These are phyloP conservation scores for Galeopsis tetrahit DNA, from an alignment of 257 asterid species.

Conservation along the genomic window DNA sequence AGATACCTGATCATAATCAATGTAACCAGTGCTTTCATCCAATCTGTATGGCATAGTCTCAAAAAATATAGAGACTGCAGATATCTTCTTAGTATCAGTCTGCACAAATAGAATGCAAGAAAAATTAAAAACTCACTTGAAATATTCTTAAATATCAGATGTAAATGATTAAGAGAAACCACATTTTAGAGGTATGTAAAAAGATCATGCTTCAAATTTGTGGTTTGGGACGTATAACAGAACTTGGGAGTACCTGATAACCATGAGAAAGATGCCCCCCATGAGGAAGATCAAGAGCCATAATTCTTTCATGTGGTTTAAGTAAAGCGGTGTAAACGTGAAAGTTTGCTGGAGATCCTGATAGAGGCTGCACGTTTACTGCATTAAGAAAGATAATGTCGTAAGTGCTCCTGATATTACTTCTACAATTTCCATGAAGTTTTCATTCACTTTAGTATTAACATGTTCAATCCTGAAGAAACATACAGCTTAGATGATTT, in stretches of 20 bases:
- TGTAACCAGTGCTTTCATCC: conserved; percentile 90
- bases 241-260: conserved; percentile 63
- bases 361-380: conserved; percentile 90
- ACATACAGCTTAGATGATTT: too few species aligned
- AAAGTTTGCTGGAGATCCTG: conserved; percentile 87
- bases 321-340: conserved; percentile 88
- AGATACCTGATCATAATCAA: conserved; percentile 89
- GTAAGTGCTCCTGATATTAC: conserved; percentile 21
- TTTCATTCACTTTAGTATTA: neutral
- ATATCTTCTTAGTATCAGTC: conserved; percentile 99
- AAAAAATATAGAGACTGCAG: conserved; percentile 95
- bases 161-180: conserved; percentile 7
- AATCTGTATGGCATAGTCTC: conserved; percentile 99
- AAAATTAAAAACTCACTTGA: conserved; percentile 12
- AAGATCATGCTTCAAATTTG: neutral
- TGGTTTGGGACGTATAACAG: conserved; percentile 3
- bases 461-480: neutral
- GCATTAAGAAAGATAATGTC: conserved; percentile 33
- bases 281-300: conserved; percentile 98
- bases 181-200: neutral
- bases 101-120: conserved; percentile 37
- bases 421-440: neutral
- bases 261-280: conserved; percentile 98
- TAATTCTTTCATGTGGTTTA: conserved; percentile 88
- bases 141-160: conserved; percentile 13